Conservation (phyloP, 2,329 filamentous ascomycete species). For the Talaromyces funiculosus region DNA sequence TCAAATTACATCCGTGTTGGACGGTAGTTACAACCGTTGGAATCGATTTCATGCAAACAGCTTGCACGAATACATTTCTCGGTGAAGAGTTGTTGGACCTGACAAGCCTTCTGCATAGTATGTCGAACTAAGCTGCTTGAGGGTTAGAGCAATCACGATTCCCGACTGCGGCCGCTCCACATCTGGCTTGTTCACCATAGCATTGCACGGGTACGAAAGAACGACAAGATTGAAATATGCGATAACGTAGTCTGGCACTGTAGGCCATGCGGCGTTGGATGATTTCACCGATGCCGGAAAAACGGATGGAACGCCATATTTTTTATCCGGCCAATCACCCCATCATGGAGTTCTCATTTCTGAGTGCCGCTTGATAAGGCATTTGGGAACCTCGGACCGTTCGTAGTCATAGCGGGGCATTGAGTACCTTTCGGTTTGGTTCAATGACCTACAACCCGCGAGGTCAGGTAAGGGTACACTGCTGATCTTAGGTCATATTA, state of each 20-base stretch:
- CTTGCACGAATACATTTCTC: neutral
- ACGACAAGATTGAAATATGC: neutral
- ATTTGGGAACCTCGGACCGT: neutral
- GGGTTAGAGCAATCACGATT: neutral
- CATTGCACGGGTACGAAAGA: neutral
- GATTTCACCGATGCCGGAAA: neutral
- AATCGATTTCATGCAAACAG: neutral
- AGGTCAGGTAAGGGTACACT: neutral
- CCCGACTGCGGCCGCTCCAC: neutral
- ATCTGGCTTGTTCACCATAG: neutral
- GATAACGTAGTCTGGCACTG: neutral
- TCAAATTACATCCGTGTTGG: neutral
- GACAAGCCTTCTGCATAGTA: neutral
- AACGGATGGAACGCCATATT: neutral
- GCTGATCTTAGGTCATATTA: neutral
- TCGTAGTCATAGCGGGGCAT: neutral
- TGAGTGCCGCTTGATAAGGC: neutral
- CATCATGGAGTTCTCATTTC: neutral
- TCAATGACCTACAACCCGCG: neutral
- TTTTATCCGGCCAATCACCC: neutral
- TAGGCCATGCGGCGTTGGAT: neutral
- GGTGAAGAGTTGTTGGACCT: neutral
- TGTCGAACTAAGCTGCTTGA: neutral
- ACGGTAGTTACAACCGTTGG: neutral
- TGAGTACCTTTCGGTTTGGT: neutral